A percentile compares a stretch with the other conserved stretches of the same genome.
These are phyloP conservation scores for Meyerozyma sp. DNA, from an alignment of 1,139 yeast species.

Conservation along the genomic window DNA sequence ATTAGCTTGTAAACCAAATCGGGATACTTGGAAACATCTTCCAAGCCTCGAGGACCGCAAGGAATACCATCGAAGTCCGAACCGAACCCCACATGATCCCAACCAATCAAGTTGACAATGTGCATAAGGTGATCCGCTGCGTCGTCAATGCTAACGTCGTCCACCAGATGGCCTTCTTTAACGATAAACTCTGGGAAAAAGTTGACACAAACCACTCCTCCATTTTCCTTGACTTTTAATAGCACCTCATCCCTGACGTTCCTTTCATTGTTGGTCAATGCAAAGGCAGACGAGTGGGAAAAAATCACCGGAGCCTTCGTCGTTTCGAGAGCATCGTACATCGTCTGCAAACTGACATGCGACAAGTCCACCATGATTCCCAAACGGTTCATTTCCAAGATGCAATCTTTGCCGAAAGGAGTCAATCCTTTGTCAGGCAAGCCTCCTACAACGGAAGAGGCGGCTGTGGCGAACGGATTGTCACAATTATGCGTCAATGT, in stretches of 20 bases:
- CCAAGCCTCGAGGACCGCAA: slow-evolving; percentile 42
- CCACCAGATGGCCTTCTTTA: slow-evolving; percentile 12
- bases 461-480: slow-evolving; percentile 53
- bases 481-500: slow-evolving; percentile 53
- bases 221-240: slow-evolving; percentile 29
- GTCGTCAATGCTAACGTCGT: slow-evolving; percentile 34
- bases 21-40: slow-evolving; percentile 51
- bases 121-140: slow-evolving; percentile 44
- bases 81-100: slow-evolving; percentile 53
- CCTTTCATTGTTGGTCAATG: slow-evolving; percentile 35
- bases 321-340: slow-evolving; percentile 38
- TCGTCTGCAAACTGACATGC: slow-evolving; percentile 48
- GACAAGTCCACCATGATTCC: slow-evolving; percentile 52
- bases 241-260: slow-evolving; percentile 48
- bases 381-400: slow-evolving; percentile 43
- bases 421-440: slow-evolving; percentile 41
- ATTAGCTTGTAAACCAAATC: slow-evolving; percentile 38
- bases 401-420: slow-evolving; percentile 31
- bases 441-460: slow-evolving; percentile 40
- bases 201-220: slow-evolving; percentile 47
- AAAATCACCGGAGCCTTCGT: slow-evolving; percentile 46
- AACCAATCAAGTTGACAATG: slow-evolving; percentile 40
- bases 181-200: slow-evolving; percentile 41
- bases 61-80: slow-evolving; percentile 53
- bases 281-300: slow-evolving; percentile 44